Conservation (phyloP, 139 green algal species). For the Zygnema cylindricum region DNA sequence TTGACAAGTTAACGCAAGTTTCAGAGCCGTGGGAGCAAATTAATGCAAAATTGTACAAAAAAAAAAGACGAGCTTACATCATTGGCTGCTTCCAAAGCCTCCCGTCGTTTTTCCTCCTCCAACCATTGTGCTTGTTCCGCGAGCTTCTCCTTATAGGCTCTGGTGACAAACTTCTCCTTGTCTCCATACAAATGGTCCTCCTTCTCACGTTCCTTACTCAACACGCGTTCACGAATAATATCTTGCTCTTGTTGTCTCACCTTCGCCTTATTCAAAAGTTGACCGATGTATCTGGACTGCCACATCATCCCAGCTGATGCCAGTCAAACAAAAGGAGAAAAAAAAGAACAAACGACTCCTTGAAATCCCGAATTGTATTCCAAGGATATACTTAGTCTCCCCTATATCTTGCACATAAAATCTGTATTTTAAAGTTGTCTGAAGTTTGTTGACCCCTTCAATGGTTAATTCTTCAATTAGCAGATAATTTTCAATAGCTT, state of each 20-base stretch:
- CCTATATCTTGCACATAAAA: too few relatives aligned
- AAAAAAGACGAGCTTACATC: constrained; percentile 48
- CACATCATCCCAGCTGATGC: background rate
- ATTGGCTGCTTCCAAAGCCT: constrained; percentile 35
- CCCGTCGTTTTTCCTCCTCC: constrained; percentile 61
- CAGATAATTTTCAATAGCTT: too few relatives aligned
- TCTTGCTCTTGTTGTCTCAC: constrained; percentile 84
- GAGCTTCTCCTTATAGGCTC: constrained; percentile 91
- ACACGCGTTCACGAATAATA: constrained; percentile 77
- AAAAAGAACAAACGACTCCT: background rate
- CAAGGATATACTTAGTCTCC: too few relatives aligned
- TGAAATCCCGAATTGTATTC: background rate
- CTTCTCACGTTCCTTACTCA: constrained; percentile 76
- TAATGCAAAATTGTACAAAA: too few relatives aligned
- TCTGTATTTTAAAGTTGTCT: background rate
- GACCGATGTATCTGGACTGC: constrained; percentile 80
- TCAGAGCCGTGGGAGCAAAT: too few relatives aligned
- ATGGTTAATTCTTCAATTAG: background rate
- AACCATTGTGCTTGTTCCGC: constrained; percentile 83
- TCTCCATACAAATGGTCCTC: constrained; percentile 83
- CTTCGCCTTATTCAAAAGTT: constrained; percentile 82
- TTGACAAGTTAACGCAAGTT: too few relatives aligned
- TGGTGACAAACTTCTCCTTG: constrained; percentile 95
- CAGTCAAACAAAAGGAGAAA: background rate
- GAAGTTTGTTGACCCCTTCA: background rate